Percentiles rank a stretch among this genome's conserved stretches.
Conservation (phyloP, 306 rosid species). For the Lathyrus sativus region DNA sequence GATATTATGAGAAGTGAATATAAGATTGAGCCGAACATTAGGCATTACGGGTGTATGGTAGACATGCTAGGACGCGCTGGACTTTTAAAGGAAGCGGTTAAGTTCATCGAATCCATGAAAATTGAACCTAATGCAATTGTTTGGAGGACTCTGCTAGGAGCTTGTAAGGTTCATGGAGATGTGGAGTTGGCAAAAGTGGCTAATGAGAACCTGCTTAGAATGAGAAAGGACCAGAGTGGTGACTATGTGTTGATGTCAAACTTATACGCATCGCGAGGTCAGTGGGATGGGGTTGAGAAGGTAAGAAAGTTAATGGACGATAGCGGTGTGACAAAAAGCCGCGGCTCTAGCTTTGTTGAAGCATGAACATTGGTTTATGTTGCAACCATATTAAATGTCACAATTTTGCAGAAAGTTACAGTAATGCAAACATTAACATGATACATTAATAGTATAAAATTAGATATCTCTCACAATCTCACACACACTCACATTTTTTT, state of each 20-base stretch:
- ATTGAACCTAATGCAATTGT: conserved; percentile 70
- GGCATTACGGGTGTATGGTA: conserved; percentile 79
- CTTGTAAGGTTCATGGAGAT: conserved; percentile 82
- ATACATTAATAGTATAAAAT: background rate
- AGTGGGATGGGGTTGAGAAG: conserved; percentile 77
- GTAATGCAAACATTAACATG: background rate
- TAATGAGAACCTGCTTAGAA: conserved; percentile 55
- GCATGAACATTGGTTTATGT: background rate
- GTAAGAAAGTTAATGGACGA: conserved; percentile 78
- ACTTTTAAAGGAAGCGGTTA: conserved; percentile 62
- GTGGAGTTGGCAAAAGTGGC: conserved; percentile 68
- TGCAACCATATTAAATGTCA: background rate
- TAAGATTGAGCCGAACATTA: conserved; percentile 60
- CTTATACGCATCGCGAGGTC: conserved; percentile 67
- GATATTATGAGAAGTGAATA: conserved; percentile 58
- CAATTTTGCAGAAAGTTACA: conserved; percentile 8
- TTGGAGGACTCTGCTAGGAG: conserved; percentile 88
- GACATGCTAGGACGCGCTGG: conserved; percentile 96
- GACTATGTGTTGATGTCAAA: conserved; percentile 74
- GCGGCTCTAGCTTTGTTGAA: conserved; percentile 53
- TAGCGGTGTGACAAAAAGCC: conserved; percentile 62
- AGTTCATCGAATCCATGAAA: conserved; percentile 67
- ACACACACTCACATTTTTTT: background rate
- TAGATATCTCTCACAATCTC: background rate
- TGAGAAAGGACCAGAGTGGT: conserved; percentile 74